phyloP scores from a whole-genome alignment of 192 early-diverging fungal species.

The Linnemannia zychae region DNA sequence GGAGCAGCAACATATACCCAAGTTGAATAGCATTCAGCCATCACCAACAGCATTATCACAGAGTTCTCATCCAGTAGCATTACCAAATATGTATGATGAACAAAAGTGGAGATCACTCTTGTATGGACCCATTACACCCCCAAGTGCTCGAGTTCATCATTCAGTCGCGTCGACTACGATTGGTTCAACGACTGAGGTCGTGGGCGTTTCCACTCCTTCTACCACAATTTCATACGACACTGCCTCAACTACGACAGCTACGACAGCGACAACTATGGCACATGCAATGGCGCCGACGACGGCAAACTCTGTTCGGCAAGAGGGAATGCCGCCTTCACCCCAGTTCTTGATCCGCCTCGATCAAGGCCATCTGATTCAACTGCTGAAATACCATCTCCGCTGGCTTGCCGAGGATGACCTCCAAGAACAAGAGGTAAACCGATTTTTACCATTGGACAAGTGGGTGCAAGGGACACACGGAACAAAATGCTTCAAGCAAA shows the following conservation, averaged over 20 bases:
- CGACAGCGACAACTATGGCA: neutral
- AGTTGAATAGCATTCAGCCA: neutral
- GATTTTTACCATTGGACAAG: neutral
- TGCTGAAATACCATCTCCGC: slow-evolving; percentile 41
- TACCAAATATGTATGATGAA: slow-evolving; percentile 41
- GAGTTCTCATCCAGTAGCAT: neutral
- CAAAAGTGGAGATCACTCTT: slow-evolving; percentile 32
- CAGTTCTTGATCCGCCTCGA: slow-evolving; percentile 34
- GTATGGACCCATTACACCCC: slow-evolving; percentile 18
- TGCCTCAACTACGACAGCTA: neutral
- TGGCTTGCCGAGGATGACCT: slow-evolving; percentile 45
- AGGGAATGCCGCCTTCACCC: slow-evolving; percentile 28
- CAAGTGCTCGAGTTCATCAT: neutral
- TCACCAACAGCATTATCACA: neutral
- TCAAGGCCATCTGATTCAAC: slow-evolving; percentile 37
- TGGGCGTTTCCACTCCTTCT: neutral
- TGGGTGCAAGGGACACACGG: neutral
- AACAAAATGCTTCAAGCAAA: neutral
- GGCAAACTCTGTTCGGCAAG: neutral
- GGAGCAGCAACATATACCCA: neutral
- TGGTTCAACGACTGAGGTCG: neutral
- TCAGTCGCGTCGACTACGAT: neutral
- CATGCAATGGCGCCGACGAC: neutral
- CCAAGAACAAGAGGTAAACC: slow-evolving; percentile 29
- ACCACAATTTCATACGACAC: neutral